A percentile compares a stretch with the other conserved stretches of the same genome.
Evolutionary conservation across 495 filamentous ascomycete species (phyloP).

Genomic region (Aspergillus indologenus): DNA sequence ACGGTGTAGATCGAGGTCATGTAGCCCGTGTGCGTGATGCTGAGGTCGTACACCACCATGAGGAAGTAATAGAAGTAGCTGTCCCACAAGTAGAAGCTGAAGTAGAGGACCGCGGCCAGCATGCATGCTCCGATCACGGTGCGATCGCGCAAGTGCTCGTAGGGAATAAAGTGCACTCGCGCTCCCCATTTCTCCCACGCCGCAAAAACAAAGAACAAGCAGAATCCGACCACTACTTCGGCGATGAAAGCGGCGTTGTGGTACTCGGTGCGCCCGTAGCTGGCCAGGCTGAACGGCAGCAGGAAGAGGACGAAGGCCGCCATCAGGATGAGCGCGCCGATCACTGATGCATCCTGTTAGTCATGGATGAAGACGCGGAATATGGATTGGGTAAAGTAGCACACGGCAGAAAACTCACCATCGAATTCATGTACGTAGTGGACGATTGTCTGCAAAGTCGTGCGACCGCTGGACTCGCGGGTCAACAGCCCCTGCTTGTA

Average conservation of each 20-base stretch:
- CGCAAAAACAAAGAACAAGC: conserved; percentile 54
- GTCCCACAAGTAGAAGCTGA: conserved; percentile 69
- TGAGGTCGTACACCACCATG: conserved; percentile 66
- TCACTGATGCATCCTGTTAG: no score
- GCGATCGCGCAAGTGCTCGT: conserved; percentile 57
- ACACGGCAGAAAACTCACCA: conserved; percentile 31
- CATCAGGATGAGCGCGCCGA: conserved; percentile 56
- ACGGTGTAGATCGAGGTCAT: conserved; percentile 67
- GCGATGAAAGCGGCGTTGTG: conserved; percentile 51
- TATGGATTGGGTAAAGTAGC: not conserved
- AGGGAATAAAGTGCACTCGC: conserved; percentile 57
- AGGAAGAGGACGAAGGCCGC: conserved; percentile 60
- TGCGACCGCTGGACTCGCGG: conserved; percentile 43
- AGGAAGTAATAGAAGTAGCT: conserved; percentile 65
- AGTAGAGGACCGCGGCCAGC: conserved; percentile 51
- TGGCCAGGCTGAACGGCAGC: conserved; percentile 57
- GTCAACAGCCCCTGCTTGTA: conserved; percentile 38
- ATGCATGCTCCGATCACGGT: conserved; percentile 64
- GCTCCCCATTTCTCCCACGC: conserved; percentile 58
- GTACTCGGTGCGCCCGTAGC: conserved; percentile 46
- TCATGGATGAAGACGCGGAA: no score
- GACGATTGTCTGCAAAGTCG: conserved; percentile 41
- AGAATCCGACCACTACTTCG: conserved; percentile 56
- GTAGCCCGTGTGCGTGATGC: conserved; percentile 56
- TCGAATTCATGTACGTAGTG: conserved; percentile 63